Evolutionary conservation across 257 asterid species (phyloP), one percentile per base, ranked within the genome.

Genomic region (Eustoma russellianum): DNA sequence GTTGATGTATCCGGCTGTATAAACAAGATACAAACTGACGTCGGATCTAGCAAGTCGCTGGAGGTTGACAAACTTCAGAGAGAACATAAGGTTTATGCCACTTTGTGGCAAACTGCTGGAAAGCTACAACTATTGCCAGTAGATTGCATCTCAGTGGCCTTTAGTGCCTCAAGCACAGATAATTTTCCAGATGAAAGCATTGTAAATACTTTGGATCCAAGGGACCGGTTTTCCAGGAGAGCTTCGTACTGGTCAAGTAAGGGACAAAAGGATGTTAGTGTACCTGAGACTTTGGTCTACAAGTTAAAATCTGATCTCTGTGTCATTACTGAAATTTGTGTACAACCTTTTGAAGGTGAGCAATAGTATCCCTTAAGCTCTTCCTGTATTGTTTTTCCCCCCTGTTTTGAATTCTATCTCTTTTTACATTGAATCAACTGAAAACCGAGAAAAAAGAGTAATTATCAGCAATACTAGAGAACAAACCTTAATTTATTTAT

Each of bases 241-340:
- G 77, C 84, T 54, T 83, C 86, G 3, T 87, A 87, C 73, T 85
- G 95, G 97, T 91, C 98, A 17, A 85, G 95, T 64, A 73, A 56
- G 77, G 95, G 97, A 41, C 84, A 84, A 33, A 72, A 68, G 43
- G 53, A 87, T 72, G 88, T 94, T 35, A 63, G 54, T 60, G 83
- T 70, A 18, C 86, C 94, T 0, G 95, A 91, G 85, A 79, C 77
- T 1, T 70, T 91, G 44, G 57, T 77, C 17, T 91, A 87, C 67
- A 82, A 77, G 65, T 70, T 87, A 33, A 62, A 67, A 54, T 56
- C 74, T 16, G 81, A 89, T 48, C 57, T 85, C 65, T 85, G 95
- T 77, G 70, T 83, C 62, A 53, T 91, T 52, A 73, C 87, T 30
- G 95, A 87, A 68, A 71, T 91, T 15, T 73, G 73, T 43, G 64